A percentile compares a stretch with the other conserved stretches of the same genome.
These are phyloP conservation scores for Sonneratia alba DNA, from an alignment of 345 rosid genomes.

Conservation along the genomic window DNA sequence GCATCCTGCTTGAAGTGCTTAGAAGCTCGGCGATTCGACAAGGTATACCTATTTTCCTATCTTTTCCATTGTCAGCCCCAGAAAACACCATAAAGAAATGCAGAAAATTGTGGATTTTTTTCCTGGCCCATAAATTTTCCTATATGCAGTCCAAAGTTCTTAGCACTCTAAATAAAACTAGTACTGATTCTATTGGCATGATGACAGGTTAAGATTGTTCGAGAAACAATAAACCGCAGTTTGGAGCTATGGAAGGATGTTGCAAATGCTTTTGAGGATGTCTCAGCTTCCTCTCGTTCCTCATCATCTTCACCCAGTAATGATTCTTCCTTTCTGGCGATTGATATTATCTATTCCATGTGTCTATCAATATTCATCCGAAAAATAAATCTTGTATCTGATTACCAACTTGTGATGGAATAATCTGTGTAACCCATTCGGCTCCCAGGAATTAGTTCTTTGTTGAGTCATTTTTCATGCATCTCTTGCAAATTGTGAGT, in stretches of 20 bases:
- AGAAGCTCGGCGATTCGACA: constrained; percentile 69
- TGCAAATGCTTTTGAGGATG: constrained; percentile 33
- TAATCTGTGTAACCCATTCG: neutral
- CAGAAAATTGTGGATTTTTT: neutral
- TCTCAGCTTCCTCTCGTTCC: constrained; percentile 28
- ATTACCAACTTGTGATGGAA: neutral
- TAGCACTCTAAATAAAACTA: neutral
- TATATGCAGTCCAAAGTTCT: neutral
- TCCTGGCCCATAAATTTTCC: neutral
- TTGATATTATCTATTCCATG: neutral
- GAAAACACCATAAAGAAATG: too few relatives aligned
- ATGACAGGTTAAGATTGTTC: constrained; percentile 65
- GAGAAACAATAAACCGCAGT: constrained; percentile 79
- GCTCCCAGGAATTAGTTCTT: neutral
- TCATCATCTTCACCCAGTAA: constrained; percentile 36
- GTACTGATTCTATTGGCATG: neutral
- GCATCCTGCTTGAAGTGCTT: constrained; percentile 37
- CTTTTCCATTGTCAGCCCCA: too few relatives aligned
- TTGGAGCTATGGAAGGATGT: constrained; percentile 72
- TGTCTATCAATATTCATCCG: neutral
- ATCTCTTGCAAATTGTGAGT: neutral
- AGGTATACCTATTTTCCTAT: constrained; percentile 28
- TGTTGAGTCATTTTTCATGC: neutral
- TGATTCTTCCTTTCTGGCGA: neutral
- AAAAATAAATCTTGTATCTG: neutral